Percentiles rank a stretch among this genome's conserved stretches.
phyloP scores from a whole-genome alignment of 2,329 filamentous ascomycete species.

The Arthroderma uncinatum region DNA sequence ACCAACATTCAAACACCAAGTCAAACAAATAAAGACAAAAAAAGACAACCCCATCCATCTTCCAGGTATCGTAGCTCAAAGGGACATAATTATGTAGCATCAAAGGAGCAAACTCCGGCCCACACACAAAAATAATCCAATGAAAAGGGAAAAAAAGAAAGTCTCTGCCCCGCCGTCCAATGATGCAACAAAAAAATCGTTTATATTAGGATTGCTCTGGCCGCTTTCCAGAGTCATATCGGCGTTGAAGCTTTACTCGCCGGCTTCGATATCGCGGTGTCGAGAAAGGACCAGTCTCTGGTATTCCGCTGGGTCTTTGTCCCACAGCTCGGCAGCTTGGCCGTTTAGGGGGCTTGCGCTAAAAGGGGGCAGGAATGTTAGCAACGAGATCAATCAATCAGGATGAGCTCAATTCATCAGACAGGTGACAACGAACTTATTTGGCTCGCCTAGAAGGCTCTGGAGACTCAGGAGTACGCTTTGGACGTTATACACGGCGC shows the following conservation, averaged over 20 bases:
- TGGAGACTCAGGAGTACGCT: slow-evolving; percentile 87
- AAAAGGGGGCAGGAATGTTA: slow-evolving; percentile 36
- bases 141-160: not conserved
- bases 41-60: not conserved
- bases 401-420: slow-evolving; percentile 53
- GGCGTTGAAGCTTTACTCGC: slow-evolving; percentile 22
- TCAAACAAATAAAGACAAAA: not conserved
- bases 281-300: slow-evolving; percentile 59
- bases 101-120: not conserved
- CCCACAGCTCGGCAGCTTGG: slow-evolving; percentile 92
- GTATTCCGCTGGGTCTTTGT: slow-evolving; percentile 76
- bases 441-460: slow-evolving; percentile 89
- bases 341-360: slow-evolving; percentile 92
- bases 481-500: slow-evolving; percentile 91
- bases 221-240: not conserved
- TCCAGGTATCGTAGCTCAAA: not conserved
- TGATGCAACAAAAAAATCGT: not conserved
- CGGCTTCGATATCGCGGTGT: slow-evolving; percentile 47
- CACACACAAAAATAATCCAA: not conserved
- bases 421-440: slow-evolving; percentile 63
- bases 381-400: slow-evolving; percentile 94
- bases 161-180: not conserved
- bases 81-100: not conserved
- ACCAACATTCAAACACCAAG: not conserved
- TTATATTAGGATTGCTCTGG: not conserved